Evolutionary conservation across 2,329 filamentous ascomycete species (phyloP).

Genomic region (Tolypocladium nubicola): DNA sequence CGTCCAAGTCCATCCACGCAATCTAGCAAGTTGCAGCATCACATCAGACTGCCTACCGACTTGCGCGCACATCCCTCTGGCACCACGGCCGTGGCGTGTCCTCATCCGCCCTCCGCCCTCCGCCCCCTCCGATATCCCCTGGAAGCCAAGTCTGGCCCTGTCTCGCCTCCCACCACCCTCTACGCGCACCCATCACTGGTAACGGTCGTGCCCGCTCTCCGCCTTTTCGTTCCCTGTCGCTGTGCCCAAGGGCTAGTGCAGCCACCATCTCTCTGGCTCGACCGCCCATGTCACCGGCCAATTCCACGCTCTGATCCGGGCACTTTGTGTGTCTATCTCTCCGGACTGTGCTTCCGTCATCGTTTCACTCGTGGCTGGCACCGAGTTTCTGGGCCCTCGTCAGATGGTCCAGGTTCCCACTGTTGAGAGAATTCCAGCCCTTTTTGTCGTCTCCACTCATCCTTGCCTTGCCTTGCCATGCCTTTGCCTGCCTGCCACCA

Average conservation of each 20-base stretch:
- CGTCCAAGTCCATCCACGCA: background rate
- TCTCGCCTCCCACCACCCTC: background rate
- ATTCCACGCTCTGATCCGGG: background rate
- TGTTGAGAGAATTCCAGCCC: background rate
- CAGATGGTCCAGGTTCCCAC: constrained; percentile 15
- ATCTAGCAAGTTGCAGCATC: background rate
- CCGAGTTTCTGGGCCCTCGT: constrained; percentile 9
- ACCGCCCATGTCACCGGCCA: constrained; percentile 16
- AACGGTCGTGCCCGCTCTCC: constrained; percentile 3
- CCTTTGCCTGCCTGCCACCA: background rate
- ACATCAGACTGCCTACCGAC: too few relatives aligned
- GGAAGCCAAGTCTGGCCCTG: background rate
- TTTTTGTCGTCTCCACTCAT: background rate
- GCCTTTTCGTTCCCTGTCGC: constrained; percentile 5
- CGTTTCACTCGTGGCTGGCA: constrained; percentile 3
- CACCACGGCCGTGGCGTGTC: background rate
- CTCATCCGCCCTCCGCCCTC: background rate
- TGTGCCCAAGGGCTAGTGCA: constrained; percentile 18
- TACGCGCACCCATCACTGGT: background rate
- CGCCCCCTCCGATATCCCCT: background rate
- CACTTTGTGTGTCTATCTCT: constrained; percentile 8
- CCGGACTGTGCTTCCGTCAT: constrained; percentile 3
- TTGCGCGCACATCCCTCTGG: background rate
- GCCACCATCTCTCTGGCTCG: constrained; percentile 11
- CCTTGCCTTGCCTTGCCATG: background rate